Conservation (phyloP, 208 protist genomes). For the Eutreptiella sp. region DNA sequence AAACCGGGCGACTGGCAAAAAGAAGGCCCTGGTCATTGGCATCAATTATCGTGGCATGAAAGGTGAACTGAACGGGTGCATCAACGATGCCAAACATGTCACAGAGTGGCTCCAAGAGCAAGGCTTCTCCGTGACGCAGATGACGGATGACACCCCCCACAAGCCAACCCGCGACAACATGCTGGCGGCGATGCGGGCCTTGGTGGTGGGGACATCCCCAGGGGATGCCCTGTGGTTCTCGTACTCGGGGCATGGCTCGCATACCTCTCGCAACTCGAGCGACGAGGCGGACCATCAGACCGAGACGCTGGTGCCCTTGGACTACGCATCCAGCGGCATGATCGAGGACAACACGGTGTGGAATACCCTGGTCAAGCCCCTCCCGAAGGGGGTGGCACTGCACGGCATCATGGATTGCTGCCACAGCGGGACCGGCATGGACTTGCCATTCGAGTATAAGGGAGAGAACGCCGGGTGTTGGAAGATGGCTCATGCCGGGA, state of each 20-base stretch:
- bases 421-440: conserved; percentile 23
- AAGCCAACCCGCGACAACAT: conserved; percentile 18
- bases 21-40: conserved; percentile 74
- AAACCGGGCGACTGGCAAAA: too few relatives aligned
- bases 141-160: too few relatives aligned
- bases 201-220: neutral
- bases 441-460: conserved; percentile 15
- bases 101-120: conserved; percentile 53
- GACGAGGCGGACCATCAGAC: conserved; percentile 30
- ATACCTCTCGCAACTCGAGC: conserved; percentile 1
- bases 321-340: conserved; percentile 5
- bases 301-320: conserved; percentile 29
- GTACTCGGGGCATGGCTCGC: conserved; percentile 25
- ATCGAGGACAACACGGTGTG: conserved; percentile 15
- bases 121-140: too few relatives aligned
- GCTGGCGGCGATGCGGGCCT: neutral
- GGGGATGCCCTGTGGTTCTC: conserved; percentile 27
- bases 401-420: conserved; percentile 29
- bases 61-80: conserved; percentile 60
- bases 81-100: conserved; percentile 73
- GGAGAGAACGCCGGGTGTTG: too few relatives aligned
- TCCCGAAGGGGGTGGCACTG: conserved; percentile 20
- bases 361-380: neutral
- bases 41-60: conserved; percentile 74
- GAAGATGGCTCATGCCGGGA: too few relatives aligned